Conservation (phyloP, 2,329 filamentous ascomycete species). For the Cordyceps pruinosa region DNA sequence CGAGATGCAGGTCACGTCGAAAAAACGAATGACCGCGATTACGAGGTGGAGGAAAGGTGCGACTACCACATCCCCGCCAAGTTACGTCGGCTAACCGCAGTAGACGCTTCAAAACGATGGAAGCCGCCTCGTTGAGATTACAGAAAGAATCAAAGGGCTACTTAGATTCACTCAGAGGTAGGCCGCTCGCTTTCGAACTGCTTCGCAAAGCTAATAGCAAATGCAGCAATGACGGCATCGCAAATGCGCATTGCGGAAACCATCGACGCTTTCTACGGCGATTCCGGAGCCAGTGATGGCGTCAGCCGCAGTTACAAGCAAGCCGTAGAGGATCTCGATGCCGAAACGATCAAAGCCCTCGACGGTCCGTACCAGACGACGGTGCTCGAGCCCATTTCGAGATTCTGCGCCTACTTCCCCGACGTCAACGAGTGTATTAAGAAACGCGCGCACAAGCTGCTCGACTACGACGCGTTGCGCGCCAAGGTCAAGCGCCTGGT, state of each 20-base stretch:
- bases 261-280: constrained; percentile 98
- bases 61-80: constrained; percentile 8
- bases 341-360: constrained; percentile 96
- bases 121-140: constrained; percentile 81
- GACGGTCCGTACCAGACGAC: constrained; percentile 93
- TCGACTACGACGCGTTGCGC: constrained; percentile 94
- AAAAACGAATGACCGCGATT: constrained; percentile 96
- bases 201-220: neutral
- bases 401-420: constrained; percentile 97
- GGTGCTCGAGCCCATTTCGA: constrained; percentile 88
- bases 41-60: constrained; percentile 91
- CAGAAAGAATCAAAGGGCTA: constrained; percentile 99
- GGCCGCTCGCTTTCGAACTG: neutral
- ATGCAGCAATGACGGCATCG: constrained; percentile 88
- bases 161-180: constrained; percentile 86
- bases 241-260: constrained; percentile 99
- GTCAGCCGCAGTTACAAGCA: constrained; percentile 97
- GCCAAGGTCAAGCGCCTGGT: constrained; percentile 95
- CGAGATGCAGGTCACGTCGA: constrained; percentile 72
- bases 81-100: constrained; percentile 18
- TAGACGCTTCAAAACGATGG: constrained; percentile 95
- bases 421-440: constrained; percentile 99
- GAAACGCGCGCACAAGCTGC: constrained; percentile 95
- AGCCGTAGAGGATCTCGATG: constrained; percentile 93
- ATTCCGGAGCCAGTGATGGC: constrained; percentile 88